Conservation (phyloP, 2,329 filamentous ascomycete species). For the Diplocarpon rosae region DNA sequence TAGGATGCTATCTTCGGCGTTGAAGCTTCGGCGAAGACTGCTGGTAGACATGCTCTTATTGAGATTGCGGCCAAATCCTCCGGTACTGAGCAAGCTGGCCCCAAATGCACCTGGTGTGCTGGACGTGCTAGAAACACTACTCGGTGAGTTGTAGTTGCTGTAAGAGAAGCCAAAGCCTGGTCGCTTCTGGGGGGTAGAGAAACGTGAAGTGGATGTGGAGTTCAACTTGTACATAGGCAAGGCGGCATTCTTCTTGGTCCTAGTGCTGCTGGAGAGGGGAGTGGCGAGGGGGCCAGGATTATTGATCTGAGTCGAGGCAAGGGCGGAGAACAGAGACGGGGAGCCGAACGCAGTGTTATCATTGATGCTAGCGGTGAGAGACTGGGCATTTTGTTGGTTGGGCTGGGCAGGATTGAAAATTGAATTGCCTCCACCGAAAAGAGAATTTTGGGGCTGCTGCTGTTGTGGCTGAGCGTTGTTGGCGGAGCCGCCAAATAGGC, state of each 20-base stretch:
- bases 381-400: conserved; percentile 43
- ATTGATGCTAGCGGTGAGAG: conserved; percentile 66
- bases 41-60: conserved; percentile 83
- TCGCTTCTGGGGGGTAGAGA: conserved; percentile 73
- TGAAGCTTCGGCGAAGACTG: conserved; percentile 73
- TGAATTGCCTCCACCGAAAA: conserved; percentile 50
- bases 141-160: conserved; percentile 79
- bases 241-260: conserved; percentile 67
- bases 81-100: conserved; percentile 54
- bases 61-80: conserved; percentile 50
- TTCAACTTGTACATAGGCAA: conserved; percentile 82
- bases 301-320: conserved; percentile 48
- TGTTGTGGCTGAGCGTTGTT: conserved; percentile 22
- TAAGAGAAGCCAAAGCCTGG: conserved; percentile 89
- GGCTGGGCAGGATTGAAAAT: conserved; percentile 48
- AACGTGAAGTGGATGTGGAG: conserved; percentile 65
- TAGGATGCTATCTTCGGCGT: conserved; percentile 74
- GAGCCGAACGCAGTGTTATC: conserved; percentile 87
- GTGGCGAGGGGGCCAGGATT: conserved; percentile 88
- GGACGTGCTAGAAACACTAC: conserved; percentile 54
- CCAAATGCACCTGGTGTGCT: conserved; percentile 57
- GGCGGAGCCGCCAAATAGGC: conserved; percentile 25
- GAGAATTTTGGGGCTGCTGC: conserved; percentile 41
- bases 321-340: conserved; percentile 69
- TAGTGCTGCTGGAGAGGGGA: conserved; percentile 45